Percentiles rank a stretch among this genome's conserved stretches.
These are phyloP conservation scores for Pterocarpus santalinus DNA, from an alignment of 306 rosid species.

Conservation along the genomic window DNA sequence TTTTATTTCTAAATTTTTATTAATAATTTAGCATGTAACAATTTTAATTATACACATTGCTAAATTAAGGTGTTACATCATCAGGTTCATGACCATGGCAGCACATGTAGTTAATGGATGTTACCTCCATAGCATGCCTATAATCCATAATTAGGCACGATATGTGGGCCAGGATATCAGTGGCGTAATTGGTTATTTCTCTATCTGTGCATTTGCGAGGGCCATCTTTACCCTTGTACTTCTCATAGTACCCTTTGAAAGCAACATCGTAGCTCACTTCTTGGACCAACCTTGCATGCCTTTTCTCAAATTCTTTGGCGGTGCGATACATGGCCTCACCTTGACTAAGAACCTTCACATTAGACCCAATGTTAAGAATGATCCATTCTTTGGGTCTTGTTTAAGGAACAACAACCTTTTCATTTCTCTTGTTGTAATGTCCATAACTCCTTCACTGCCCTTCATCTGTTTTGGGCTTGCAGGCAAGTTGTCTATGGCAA, in stretches of 20 bases:
- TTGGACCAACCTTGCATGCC: slow-evolving; percentile 2
- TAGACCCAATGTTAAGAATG: slow-evolving; percentile 44
- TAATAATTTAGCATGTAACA: too few relatives aligned
- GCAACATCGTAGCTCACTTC: slow-evolving; percentile 44
- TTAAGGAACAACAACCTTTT: slow-evolving; percentile 39
- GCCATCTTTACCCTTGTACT: background rate
- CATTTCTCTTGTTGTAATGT: slow-evolving; percentile 26
- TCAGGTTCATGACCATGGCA: slow-evolving; percentile 41
- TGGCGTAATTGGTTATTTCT: slow-evolving; percentile 26
- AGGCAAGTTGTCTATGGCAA: slow-evolving; percentile 7
- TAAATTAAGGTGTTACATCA: background rate
- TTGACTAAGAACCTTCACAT: slow-evolving; percentile 44
- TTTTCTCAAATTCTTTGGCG: background rate
- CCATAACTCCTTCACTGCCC: slow-evolving; percentile 9
- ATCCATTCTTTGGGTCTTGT: slow-evolving; percentile 45
- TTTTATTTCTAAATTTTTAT: too few relatives aligned
- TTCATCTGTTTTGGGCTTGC: slow-evolving; percentile 21
- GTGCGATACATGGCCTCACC: slow-evolving; percentile 26
- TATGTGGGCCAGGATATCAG: background rate
- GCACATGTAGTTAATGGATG: slow-evolving; percentile 41
- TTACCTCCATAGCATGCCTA: slow-evolving; percentile 41
- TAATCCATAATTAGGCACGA: slow-evolving; percentile 30
- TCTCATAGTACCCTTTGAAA: slow-evolving; percentile 35
- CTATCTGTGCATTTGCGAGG: slow-evolving; percentile 21
- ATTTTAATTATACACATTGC: too few relatives aligned